A percentile compares a stretch with the other conserved stretches of the same genome.
Conservation (phyloP, 257 asterid genomes). For the Vinca minor region DNA sequence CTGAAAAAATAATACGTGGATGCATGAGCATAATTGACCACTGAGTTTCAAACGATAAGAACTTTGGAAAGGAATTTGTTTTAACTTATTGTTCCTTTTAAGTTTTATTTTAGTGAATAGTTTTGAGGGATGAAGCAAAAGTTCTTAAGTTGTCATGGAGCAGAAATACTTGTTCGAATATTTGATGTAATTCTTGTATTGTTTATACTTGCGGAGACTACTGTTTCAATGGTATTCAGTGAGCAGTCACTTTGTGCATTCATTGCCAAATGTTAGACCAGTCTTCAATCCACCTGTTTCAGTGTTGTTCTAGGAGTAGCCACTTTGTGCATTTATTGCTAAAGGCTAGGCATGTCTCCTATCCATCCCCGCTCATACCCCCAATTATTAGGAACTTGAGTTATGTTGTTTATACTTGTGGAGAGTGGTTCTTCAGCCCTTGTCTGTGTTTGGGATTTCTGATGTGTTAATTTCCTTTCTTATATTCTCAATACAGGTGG, state of each 20-base stretch:
- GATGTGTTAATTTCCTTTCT: background rate
- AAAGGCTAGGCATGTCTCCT: no score
- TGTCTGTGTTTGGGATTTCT: background rate
- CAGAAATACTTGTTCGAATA: background rate
- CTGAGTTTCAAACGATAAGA: background rate
- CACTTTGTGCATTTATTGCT: background rate
- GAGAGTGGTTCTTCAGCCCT: background rate
- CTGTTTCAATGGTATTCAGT: no score
- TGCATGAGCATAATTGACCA: background rate
- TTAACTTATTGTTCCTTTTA: background rate
- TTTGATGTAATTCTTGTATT: no score
- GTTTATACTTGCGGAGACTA: no score
- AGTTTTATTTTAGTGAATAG: background rate
- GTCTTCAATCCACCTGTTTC: no score
- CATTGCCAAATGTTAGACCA: no score
- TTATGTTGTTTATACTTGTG: background rate
- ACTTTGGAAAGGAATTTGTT: background rate
- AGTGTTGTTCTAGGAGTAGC: no score
- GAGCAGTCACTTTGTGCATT: no score
- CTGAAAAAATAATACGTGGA: background rate
- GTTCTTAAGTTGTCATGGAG: background rate
- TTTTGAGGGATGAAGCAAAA: background rate
- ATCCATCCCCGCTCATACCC: no score
- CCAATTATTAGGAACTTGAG: no score
- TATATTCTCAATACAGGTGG: constrained; percentile 4